Percentiles rank a stretch among this genome's conserved stretches.
Evolutionary conservation across 179 eudicot genomes (phyloP).

Genomic region (Nepenthes alata): DNA sequence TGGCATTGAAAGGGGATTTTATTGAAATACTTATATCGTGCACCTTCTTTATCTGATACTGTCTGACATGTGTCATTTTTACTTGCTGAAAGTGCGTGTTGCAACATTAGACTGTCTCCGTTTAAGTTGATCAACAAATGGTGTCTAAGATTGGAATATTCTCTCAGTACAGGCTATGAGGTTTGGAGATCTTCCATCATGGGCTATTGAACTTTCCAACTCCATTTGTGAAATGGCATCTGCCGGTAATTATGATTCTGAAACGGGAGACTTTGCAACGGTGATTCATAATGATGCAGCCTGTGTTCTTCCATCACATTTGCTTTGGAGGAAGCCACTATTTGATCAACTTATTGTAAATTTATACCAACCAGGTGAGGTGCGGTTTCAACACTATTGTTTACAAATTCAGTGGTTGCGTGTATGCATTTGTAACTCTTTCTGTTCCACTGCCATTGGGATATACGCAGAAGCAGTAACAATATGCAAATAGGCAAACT

Average conservation of each 20-base stretch:
- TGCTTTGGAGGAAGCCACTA: constrained; percentile 65
- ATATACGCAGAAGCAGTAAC: too few species aligned
- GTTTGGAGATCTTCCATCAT: constrained; percentile 81
- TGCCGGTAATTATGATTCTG: constrained; percentile 18
- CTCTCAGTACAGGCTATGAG: constrained; percentile 69
- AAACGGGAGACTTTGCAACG: constrained; percentile 8
- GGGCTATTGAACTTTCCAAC: constrained; percentile 68
- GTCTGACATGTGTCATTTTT: too few species aligned
- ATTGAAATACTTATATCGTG: too few species aligned
- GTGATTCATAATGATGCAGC: constrained; percentile 12
- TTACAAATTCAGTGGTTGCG: neutral
- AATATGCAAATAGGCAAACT: too few species aligned
- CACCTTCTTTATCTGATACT: too few species aligned
- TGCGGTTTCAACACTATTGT: constrained; percentile 21
- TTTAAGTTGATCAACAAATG: too few species aligned
- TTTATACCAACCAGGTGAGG: constrained; percentile 95
- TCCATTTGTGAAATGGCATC: constrained; percentile 36
- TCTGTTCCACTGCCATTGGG: too few species aligned
- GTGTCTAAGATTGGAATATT: neutral
- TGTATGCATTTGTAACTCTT: too few species aligned
- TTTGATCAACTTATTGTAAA: constrained; percentile 77
- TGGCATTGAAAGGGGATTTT: too few species aligned
- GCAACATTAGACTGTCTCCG: too few species aligned
- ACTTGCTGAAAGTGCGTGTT: too few species aligned
- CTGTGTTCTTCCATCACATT: constrained; percentile 43